Evolutionary conservation across 257 asterid genomes (phyloP).

Genomic region (Solanum pinnatisectum): DNA sequence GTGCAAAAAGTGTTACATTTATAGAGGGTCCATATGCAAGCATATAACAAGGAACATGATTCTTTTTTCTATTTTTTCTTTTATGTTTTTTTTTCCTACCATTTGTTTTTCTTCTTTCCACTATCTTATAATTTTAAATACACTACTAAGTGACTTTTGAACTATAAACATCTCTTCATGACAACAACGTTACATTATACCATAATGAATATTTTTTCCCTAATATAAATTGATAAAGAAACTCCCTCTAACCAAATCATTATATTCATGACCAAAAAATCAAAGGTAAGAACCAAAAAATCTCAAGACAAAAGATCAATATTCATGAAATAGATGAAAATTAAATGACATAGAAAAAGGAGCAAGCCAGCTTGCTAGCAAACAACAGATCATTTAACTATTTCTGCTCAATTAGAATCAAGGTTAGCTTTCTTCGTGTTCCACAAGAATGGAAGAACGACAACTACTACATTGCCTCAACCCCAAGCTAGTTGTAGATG

Average conservation of each 20-base stretch:
- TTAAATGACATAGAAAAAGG: neutral
- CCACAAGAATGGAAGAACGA: neutral
- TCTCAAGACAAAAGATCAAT: neutral
- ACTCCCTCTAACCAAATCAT: neutral
- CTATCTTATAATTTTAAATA: neutral
- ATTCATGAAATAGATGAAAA: neutral
- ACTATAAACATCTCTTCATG: neutral
- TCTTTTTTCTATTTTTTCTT: neutral
- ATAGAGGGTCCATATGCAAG: neutral
- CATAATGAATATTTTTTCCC: neutral
- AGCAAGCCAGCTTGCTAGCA: neutral
- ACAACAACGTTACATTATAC: neutral
- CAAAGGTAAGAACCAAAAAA: neutral
- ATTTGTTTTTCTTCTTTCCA: neutral
- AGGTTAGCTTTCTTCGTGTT: neutral
- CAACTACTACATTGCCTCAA: neutral
- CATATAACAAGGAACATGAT: neutral
- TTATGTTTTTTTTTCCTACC: neutral
- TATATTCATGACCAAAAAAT: neutral
- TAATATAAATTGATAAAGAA: neutral
- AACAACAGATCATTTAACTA: neutral
- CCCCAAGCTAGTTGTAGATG: neutral
- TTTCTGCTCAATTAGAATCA: neutral
- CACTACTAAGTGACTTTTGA: neutral
- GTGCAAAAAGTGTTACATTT: neutral